Conservation (phyloP, 192 early-diverging fungal species). For the Podila minutissima region DNA sequence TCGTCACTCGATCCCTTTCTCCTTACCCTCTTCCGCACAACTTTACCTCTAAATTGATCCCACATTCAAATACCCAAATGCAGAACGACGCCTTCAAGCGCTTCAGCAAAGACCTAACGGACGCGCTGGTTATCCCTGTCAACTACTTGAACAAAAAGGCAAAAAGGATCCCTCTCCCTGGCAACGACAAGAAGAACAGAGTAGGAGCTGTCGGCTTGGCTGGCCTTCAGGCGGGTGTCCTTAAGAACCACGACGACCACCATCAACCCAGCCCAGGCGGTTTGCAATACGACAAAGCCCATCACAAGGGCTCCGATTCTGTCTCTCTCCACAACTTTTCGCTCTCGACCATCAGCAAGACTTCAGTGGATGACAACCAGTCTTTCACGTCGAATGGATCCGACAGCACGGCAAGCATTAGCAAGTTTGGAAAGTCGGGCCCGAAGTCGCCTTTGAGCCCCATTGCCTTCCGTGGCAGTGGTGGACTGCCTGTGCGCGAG, state of each 20-base stretch:
- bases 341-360: slow-evolving; percentile 41
- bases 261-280: not conserved
- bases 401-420: not conserved
- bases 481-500: not conserved
- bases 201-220: not conserved
- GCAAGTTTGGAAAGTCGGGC: not conserved
- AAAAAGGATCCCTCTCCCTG: slow-evolving; percentile 2
- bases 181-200: slow-evolving; percentile 5
- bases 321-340: slow-evolving; percentile 43
- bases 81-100: slow-evolving; percentile 42
- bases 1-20: not conserved
- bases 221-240: not conserved
- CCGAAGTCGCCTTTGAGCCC: not conserved
- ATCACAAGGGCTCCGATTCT: slow-evolving; percentile 11
- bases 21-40: not conserved
- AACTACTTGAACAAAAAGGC: slow-evolving; percentile 45
- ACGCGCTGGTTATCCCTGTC: slow-evolving; percentile 34
- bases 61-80: slow-evolving; percentile 10
- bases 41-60: not conserved
- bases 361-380: slow-evolving; percentile 31
- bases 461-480: not conserved
- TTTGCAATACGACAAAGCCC: not conserved
- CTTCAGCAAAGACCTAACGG: slow-evolving; percentile 31
- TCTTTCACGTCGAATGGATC: slow-evolving; percentile 43
- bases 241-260: not conserved